These are phyloP conservation scores for Irpex rosettiformis DNA, from an alignment of 1,284 basidiomycete species.

Conservation along the genomic window DNA sequence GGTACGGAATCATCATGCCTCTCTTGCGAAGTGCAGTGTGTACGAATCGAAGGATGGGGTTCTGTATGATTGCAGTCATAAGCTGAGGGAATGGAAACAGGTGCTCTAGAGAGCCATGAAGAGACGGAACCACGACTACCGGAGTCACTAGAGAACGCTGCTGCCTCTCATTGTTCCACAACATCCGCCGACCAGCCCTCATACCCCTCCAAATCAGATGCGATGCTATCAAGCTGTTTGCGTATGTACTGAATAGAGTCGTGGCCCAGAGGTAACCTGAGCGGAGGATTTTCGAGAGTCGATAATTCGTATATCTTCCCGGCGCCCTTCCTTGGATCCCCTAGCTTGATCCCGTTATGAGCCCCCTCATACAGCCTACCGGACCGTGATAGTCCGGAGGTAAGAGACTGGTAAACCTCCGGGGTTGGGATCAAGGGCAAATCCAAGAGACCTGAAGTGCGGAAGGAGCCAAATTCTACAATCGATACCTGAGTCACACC, in stretches of 20 bases:
- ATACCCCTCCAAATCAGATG: constrained; percentile 3
- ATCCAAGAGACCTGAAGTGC: constrained; percentile 25
- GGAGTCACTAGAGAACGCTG: no score
- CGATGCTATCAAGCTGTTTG: background rate
- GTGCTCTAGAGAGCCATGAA: background rate
- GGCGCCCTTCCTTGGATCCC: no score
- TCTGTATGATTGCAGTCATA: no score
- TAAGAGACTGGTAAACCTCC: no score
- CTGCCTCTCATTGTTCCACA: background rate
- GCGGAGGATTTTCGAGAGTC: constrained; percentile 22
- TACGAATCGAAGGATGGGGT: no score
- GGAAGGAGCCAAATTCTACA: constrained; percentile 34
- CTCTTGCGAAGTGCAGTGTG: no score
- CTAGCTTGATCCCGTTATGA: no score
- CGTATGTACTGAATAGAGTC: background rate
- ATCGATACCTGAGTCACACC: constrained; percentile 15
- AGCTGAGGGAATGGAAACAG: no score
- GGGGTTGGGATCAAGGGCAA: constrained; percentile 12
- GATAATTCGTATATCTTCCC: constrained; percentile 19
- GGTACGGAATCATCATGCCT: no score
- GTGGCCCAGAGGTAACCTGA: constrained; percentile 31
- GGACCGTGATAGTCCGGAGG: no score
- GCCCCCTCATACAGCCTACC: no score
- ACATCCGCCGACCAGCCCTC: constrained; percentile 10
- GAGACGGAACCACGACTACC: background rate